A percentile compares a stretch with the other conserved stretches of the same genome.
Conservation (phyloP, 768 basidiomycete genomes). For the Mycena leptocephala region DNA sequence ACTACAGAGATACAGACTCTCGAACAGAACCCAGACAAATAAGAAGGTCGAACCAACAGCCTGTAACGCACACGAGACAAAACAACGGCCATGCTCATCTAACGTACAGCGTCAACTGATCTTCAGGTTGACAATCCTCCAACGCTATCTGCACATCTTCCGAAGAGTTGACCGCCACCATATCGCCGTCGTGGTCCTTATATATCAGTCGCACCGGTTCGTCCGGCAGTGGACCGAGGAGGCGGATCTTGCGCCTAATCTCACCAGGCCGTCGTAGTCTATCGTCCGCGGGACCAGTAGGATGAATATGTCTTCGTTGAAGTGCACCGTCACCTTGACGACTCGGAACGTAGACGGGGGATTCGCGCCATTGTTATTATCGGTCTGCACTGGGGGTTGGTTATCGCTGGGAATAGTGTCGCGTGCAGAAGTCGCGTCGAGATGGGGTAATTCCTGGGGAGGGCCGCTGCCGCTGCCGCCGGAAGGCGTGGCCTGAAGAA, state of each 20-base stretch:
- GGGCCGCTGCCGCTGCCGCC: no score
- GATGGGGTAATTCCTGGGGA: no score
- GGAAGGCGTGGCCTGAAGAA: no score
- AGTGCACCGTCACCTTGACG: slow-evolving; percentile 90
- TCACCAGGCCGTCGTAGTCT: no score
- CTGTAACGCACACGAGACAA: background rate
- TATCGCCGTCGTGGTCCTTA: slow-evolving; percentile 92
- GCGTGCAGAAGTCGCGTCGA: background rate
- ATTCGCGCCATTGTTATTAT: background rate
- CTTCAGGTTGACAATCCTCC: slow-evolving; percentile 64
- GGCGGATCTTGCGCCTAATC: no score
- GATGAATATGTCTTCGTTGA: no score
- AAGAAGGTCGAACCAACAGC: no score
- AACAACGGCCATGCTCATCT: background rate
- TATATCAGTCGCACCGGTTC: slow-evolving; percentile 88
- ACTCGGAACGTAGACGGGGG: background rate
- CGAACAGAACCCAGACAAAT: no score
- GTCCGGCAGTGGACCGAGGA: no score
- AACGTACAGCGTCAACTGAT: background rate
- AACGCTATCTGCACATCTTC: no score
- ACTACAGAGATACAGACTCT: no score
- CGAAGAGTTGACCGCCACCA: slow-evolving; percentile 89
- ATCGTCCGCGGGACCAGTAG: no score
- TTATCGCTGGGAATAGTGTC: background rate
- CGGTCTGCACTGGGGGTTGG: background rate